Percentiles rank a stretch among this genome's conserved stretches.
Evolutionary conservation across 352 stramenopile species (phyloP).

Genomic region (Phytophthora fragariaefolia): DNA sequence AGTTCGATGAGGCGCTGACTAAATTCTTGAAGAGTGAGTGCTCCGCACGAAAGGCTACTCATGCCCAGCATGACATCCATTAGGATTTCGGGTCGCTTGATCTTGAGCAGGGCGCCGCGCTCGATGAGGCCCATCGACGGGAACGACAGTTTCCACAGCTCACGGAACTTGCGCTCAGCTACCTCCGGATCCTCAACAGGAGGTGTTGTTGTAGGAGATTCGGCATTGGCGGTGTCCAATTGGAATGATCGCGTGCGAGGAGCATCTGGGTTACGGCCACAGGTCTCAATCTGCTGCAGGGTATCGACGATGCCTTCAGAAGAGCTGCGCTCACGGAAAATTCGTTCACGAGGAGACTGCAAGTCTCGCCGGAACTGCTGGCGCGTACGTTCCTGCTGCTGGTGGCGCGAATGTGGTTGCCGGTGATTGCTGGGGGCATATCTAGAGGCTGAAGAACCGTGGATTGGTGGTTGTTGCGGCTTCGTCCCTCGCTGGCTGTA

Average conservation of each 20-base stretch:
- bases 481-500: conserved; percentile 32
- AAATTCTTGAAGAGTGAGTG: conserved; percentile 63
- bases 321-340: conserved; percentile 59
- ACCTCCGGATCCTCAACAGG: conserved; percentile 36
- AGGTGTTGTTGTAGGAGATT: conserved; percentile 18
- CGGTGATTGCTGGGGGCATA: conserved; percentile 28
- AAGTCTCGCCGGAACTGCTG: conserved; percentile 37
- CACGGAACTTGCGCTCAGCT: conserved; percentile 61
- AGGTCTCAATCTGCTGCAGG: conserved; percentile 42
- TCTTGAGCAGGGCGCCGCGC: conserved; percentile 63
- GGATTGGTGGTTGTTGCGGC: conserved; percentile 32
- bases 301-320: conserved; percentile 59
- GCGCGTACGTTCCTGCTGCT: conserved; percentile 37
- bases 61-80: conserved; percentile 85
- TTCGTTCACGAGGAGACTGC: conserved; percentile 42
- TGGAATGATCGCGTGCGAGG: conserved; percentile 61
- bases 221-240: conserved; percentile 43
- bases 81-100: conserved; percentile 67
- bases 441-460: conserved; percentile 13
- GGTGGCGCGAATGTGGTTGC: conserved; percentile 21
- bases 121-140: conserved; percentile 75
- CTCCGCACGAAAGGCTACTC: conserved; percentile 73
- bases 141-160: conserved; percentile 82
- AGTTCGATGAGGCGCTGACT: conserved; percentile 65
- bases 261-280: conserved; percentile 31